Percentiles rank a stretch among this genome's conserved stretches.
phyloP scores from a whole-genome alignment of 1,284 basidiomycete genomes.

The Heliocybe sulcata region DNA sequence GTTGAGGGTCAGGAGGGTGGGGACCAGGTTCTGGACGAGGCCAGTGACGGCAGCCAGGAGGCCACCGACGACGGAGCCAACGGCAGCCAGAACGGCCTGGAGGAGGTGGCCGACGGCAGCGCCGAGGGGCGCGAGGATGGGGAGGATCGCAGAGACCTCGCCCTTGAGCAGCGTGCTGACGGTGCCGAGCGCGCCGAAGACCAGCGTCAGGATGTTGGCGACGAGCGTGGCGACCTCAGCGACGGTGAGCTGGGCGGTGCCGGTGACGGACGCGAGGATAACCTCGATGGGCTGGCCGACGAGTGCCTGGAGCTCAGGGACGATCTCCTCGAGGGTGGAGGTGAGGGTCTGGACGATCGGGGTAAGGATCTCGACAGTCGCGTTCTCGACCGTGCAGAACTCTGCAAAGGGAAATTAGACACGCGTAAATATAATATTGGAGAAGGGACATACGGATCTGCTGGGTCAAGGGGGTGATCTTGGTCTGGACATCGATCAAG shows the following conservation, averaged over 20 bases:
- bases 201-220: conserved; percentile 18
- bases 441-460: conserved; percentile 23
- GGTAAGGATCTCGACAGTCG: conserved; percentile 20
- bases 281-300: conserved; percentile 19
- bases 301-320: conserved; percentile 25
- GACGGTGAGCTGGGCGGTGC: conserved; percentile 20
- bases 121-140: conserved; percentile 21
- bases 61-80: conserved; percentile 20
- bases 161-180: conserved; percentile 15
- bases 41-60: conserved; percentile 13
- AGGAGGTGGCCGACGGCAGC: conserved; percentile 21
- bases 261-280: conserved; percentile 25
- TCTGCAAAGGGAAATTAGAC: conserved; percentile 16
- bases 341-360: conserved; percentile 24
- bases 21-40: conserved; percentile 1
- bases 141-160: conserved; percentile 17
- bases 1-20: conserved; percentile 5
- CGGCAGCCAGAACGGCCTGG: conserved; percentile 20
- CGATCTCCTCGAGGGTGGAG: conserved; percentile 19
- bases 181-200: conserved; percentile 26
- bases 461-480: conserved; percentile 17
- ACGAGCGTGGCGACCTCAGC: conserved; percentile 23
- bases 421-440: background rate
- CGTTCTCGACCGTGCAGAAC: conserved; percentile 20
- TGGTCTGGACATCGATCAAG: conserved; percentile 13